A percentile compares a stretch with the other conserved stretches of the same genome.
These are phyloP conservation scores for Escallonia herrerae DNA, from an alignment of 129 eudicot genomes.

Conservation along the genomic window DNA sequence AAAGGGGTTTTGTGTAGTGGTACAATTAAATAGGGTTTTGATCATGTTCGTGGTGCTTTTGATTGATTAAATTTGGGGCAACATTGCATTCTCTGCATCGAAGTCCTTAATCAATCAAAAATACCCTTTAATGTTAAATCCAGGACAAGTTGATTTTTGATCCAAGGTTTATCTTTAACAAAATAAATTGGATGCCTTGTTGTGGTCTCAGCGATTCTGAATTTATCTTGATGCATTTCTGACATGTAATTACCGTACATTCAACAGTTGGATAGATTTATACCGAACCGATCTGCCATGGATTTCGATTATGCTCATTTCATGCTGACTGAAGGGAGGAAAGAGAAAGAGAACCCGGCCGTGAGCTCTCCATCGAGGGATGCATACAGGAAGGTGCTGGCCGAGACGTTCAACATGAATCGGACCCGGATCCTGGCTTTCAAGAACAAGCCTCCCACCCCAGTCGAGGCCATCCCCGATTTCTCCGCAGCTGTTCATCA, in stretches of 20 bases:
- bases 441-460: conserved; percentile 92
- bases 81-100: too few relatives aligned
- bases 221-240: not conserved
- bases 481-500: conserved; percentile 39
- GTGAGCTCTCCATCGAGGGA: conserved; percentile 67
- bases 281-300: conserved; percentile 92
- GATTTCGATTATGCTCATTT: conserved; percentile 81
- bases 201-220: not conserved
- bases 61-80: not conserved
- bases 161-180: not conserved
- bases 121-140: not conserved
- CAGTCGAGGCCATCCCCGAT: conserved; percentile 44
- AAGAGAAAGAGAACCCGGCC: conserved; percentile 82
- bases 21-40: not conserved
- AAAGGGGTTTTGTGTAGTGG: too few relatives aligned
- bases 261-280: conserved; percentile 89
- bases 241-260: not conserved
- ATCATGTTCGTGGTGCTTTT: too few relatives aligned
- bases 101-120: not conserved
- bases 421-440: conserved; percentile 82
- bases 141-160: not conserved
- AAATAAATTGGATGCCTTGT: not conserved
- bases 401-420: conserved; percentile 79
- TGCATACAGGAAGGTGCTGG: conserved; percentile 84
- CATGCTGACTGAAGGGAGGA: conserved; percentile 77